phyloP scores from a whole-genome alignment of 306 rosid genomes.

The Hippophae gyantsensis region DNA sequence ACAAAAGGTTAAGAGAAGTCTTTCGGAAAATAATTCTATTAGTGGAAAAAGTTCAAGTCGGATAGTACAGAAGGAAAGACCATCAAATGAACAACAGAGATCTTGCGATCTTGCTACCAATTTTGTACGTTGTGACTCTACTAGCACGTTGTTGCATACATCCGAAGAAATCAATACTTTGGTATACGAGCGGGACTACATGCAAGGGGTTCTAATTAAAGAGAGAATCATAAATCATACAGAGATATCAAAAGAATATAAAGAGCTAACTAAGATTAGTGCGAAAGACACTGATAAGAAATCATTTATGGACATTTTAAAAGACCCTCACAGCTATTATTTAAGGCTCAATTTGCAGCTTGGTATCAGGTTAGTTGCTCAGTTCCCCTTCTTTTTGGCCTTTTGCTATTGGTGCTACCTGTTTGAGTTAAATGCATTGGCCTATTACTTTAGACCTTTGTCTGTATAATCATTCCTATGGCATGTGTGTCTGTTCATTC shows the following conservation, averaged over 20 bases:
- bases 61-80: slow-evolving; percentile 37
- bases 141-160: slow-evolving; percentile 19
- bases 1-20: slow-evolving; percentile 42
- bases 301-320: slow-evolving; percentile 30
- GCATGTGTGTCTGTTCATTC: too few species aligned
- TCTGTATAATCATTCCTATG: too few species aligned
- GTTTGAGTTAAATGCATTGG: not conserved
- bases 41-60: slow-evolving; percentile 34
- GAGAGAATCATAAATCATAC: slow-evolving; percentile 44
- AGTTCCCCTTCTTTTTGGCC: not conserved
- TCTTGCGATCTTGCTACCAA: slow-evolving; percentile 28
- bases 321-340: slow-evolving; percentile 30
- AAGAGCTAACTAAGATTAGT: slow-evolving; percentile 34
- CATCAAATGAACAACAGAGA: slow-evolving; percentile 28
- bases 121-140: slow-evolving; percentile 27
- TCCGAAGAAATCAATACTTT: slow-evolving; percentile 20
- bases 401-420: not conserved
- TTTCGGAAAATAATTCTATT: slow-evolving; percentile 38
- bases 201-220: slow-evolving; percentile 80
- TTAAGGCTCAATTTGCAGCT: slow-evolving; percentile 52
- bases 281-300: slow-evolving; percentile 35
- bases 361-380: slow-evolving; percentile 42
- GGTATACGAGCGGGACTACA: slow-evolving; percentile 71
- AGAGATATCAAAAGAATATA: slow-evolving; percentile 32
- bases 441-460: too few species aligned